A percentile compares a stretch with the other conserved stretches of the same genome.
phyloP scores from a whole-genome alignment of 177 flowering plant species.

The Tripterygium wilfordii region DNA sequence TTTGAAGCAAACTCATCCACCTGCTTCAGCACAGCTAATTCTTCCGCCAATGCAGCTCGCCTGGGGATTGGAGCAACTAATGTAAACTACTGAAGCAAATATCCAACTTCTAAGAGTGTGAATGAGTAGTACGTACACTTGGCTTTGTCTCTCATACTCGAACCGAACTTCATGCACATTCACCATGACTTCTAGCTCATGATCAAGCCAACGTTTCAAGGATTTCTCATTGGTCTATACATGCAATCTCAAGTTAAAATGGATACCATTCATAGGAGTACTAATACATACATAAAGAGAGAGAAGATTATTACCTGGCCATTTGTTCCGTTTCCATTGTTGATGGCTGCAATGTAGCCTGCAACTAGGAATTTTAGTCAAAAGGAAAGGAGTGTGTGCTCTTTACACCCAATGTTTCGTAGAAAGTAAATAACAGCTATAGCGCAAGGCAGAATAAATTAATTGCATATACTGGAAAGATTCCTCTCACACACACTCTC shows the following conservation, averaged over 20 bases:
- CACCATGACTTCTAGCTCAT: constrained; percentile 98
- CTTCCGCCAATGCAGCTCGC: constrained; percentile 92
- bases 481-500: no score
- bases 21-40: constrained; percentile 71
- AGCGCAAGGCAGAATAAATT: neutral
- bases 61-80: constrained; percentile 31
- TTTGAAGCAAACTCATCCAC: constrained; percentile 71
- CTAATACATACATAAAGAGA: constrained; percentile 1
- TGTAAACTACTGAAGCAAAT: neutral
- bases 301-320: constrained; percentile 60
- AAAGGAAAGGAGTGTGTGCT: neutral
- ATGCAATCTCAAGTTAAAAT: constrained; percentile 6
- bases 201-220: constrained; percentile 94
- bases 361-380: constrained; percentile 5
- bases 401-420: neutral
- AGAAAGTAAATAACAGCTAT: neutral
- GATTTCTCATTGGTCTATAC: constrained; percentile 79
- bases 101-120: neutral
- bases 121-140: constrained; percentile 64
- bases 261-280: no score
- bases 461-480: no score
- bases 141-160: constrained; percentile 96
- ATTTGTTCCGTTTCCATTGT: constrained; percentile 63
- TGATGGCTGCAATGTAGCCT: constrained; percentile 33
- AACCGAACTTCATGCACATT: constrained; percentile 97